Base-by-base conservation (phyloP, 1,284 basidiomycete species). In the Pholiota adiposa region DNA sequence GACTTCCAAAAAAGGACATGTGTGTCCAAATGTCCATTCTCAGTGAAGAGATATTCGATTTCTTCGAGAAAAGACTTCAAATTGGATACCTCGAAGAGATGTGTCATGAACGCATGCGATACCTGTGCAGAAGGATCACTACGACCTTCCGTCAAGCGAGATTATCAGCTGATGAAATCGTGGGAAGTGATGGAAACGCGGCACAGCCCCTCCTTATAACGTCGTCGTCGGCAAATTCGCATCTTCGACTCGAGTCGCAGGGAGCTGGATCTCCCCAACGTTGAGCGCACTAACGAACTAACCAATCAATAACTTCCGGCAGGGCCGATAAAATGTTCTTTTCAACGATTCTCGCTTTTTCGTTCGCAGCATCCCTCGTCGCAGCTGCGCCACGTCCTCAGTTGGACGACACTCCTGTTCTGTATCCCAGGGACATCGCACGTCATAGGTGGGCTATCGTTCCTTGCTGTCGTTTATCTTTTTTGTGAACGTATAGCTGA, bases 261-360 rank as follows among this genome's bases (percentile, higher is more conserved):
- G 57, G 57, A 59, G 57, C 57, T 44, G 57, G 57, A 29, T 54
- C 57, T 59, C 57, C 29, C 57, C 33, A 34, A 44, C 41, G 46
- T 40, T 38, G 52, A 59, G 57, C 52, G 33, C 31, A 54, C 51
- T 40, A 51, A 36, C 41, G n/a, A 34, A 48, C 2, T 7, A 46
- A 1, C 44, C 16, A 29, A 31, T 11, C 11, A 27, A 11, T 41
- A 12, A 40, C 27, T 4, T 51, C 51, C 58, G 61, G 58, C 61
- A 54, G 61, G 58, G 51, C 54, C 61, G 61, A 57, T 33, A 33
- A 63, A 31, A 60, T 63, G 61, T 54, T 60, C 34, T 54, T 58
- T 34, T 60, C 58, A 29, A 60, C 59, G 43, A 50, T 51, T 33
- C 6, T 58, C 29, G 46, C 52, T 48, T 60, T 63, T 49, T 51